phyloP scores from a whole-genome alignment of 192 early-diverging fungal genomes.

The Entophlyctis luteolus region DNA sequence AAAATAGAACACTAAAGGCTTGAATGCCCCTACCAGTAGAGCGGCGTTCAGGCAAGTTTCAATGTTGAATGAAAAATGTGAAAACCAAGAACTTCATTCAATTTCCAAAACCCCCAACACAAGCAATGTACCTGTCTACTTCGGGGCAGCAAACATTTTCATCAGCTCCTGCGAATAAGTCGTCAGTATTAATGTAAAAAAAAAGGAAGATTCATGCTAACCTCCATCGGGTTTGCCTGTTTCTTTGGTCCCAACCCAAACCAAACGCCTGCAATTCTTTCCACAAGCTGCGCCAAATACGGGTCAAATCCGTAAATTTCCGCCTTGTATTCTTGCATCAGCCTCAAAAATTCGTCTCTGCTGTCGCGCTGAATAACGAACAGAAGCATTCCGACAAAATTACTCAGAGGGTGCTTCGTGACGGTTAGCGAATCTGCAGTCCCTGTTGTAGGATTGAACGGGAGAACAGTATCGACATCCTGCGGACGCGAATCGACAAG shows the following conservation, averaged over 20 bases:
- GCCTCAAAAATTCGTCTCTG: constrained; percentile 37
- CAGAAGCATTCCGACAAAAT: constrained; percentile 65
- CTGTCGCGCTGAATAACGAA: constrained; percentile 64
- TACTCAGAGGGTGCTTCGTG: constrained; percentile 43
- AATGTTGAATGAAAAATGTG: too few relatives aligned
- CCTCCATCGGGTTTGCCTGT: constrained; percentile 35
- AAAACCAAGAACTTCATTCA: too few relatives aligned
- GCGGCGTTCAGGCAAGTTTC: too few relatives aligned
- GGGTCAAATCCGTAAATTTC: constrained; percentile 29
- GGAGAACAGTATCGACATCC: constrained; percentile 11
- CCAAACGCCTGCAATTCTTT: constrained; percentile 30
- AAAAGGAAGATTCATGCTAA: background rate
- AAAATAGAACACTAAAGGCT: too few relatives aligned
- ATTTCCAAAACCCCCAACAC: too few relatives aligned
- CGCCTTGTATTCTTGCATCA: constrained; percentile 28
- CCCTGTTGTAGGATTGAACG: constrained; percentile 21
- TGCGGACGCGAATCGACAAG: constrained; percentile 28
- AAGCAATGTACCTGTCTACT: too few relatives aligned
- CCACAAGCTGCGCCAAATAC: constrained; percentile 32
- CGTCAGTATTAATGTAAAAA: background rate
- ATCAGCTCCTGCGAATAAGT: constrained; percentile 32
- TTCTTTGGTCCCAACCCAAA: constrained; percentile 40
- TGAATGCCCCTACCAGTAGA: too few relatives aligned
- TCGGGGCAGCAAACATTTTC: constrained; percentile 41
- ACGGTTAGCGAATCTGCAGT: constrained; percentile 23